Evolutionary conservation across 2,329 filamentous ascomycete species (phyloP).

Genomic region (Aspergillus brasiliensis): DNA sequence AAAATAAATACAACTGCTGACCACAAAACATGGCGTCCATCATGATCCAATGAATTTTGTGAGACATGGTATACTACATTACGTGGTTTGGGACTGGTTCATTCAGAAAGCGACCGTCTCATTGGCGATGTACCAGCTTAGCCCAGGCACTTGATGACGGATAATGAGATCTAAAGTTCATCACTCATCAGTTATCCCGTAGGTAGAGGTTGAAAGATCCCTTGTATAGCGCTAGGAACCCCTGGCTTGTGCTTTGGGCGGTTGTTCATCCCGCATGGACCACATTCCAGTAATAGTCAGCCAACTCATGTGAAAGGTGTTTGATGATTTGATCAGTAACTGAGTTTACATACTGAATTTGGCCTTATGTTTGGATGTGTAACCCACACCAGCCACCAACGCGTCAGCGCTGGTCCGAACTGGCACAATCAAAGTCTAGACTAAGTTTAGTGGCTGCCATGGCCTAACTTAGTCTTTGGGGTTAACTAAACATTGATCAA

Average conservation of each 20-base stretch:
- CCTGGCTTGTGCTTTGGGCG: slow-evolving; percentile 1
- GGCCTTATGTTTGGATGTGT: too few relatives aligned
- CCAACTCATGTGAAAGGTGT: not conserved
- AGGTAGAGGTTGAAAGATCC: not conserved
- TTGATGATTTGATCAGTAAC: too few relatives aligned
- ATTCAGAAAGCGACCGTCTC: not conserved
- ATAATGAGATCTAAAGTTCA: not conserved
- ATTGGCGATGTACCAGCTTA: not conserved
- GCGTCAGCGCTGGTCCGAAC: too few relatives aligned
- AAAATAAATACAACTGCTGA: not conserved
- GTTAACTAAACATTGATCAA: too few relatives aligned
- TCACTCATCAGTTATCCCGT: not conserved
- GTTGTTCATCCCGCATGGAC: not conserved
- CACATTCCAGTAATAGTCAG: not conserved
- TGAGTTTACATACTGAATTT: too few relatives aligned
- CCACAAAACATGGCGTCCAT: not conserved
- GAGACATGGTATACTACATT: not conserved
- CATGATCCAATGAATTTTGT: not conserved
- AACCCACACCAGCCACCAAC: too few relatives aligned
- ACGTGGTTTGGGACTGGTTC: not conserved
- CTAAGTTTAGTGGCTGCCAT: too few relatives aligned
- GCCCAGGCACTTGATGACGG: not conserved
- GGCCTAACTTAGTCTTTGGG: too few relatives aligned
- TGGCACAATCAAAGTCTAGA: too few relatives aligned
- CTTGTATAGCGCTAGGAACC: not conserved